Conservation (phyloP, 305 asterid species). For the Solanum hybrid region DNA sequence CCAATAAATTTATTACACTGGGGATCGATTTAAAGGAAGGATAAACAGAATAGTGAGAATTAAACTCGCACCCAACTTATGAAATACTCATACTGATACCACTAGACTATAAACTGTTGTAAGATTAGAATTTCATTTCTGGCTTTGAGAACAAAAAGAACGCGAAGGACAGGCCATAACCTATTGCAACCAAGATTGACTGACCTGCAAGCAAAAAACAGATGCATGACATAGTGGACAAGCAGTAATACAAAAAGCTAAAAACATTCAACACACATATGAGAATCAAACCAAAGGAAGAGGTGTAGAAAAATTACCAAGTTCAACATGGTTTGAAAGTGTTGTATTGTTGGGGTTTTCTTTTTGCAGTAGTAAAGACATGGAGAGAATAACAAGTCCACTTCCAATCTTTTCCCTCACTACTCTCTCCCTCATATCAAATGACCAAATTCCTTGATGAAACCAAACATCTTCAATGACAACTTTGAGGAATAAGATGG, state of each 20-base stretch:
- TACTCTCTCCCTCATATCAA: conserved; percentile 54
- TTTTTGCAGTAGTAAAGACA: conserved; percentile 31
- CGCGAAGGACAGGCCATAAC: conserved; percentile 39
- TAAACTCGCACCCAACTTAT: not conserved
- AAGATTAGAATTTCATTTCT: conserved; percentile 39
- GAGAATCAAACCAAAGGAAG: not conserved
- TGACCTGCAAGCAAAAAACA: conserved; percentile 31
- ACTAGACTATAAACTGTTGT: not conserved
- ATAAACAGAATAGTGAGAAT: not conserved
- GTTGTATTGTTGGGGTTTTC: conserved; percentile 5
- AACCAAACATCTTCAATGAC: conserved; percentile 22
- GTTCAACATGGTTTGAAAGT: conserved; percentile 24
- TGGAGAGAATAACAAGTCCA: conserved; percentile 48
- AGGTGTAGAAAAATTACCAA: not conserved
- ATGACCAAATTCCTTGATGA: conserved; percentile 27
- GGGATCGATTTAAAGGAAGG: not conserved
- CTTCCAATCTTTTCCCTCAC: conserved; percentile 68
- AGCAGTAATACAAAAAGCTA: too few relatives aligned
- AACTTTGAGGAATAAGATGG: conserved; percentile 49
- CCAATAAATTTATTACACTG: not conserved
- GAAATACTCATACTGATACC: not conserved
- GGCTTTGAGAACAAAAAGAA: conserved; percentile 39
- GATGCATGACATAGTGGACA: not conserved
- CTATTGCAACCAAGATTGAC: conserved; percentile 38
- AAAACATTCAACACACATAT: not conserved